Base-by-base conservation (phyloP, 306 rosid genomes). In the Cotoneaster glaucophyllus region DNA sequence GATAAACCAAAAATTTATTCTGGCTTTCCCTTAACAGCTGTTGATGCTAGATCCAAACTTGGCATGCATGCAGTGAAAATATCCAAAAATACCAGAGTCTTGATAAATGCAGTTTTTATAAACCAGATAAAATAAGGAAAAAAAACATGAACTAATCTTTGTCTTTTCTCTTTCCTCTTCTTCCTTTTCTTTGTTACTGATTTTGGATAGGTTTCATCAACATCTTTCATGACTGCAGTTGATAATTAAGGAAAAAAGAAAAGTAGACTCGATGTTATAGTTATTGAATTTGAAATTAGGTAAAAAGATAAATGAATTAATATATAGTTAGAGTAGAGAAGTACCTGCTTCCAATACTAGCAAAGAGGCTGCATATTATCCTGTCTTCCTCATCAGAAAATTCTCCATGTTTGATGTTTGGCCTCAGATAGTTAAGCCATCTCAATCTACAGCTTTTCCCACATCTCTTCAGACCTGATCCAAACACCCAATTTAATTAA, bases 401-500 rank as follows among this genome's bases (percentile, higher is more conserved):
- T 29, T 93, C 96, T 11, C 98, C 98, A 64, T 91, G 98, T 83
- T 91, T 93, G 76, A 93, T 91, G 86, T 93, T 90, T 8, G 98
- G 98, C 73, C 98, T 89, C 0, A 93, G 87, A 87, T 93, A 93
- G 92, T 93, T 93, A 17, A 93, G 91, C 98, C 98, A 93, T 77
- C 98, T 93, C 82, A 93, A 76, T 83, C 98, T 88, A 78, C 98
- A 93, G 79, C 98, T 93, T 79, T 93, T 93, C 70, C 98, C 98
- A 70, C 98, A 93, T 77, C 98, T 87, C 88, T 79, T 93, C 69
- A 93, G 82, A 44, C 96, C 98, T 95, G 85, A 76, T 70, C 63
- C 79, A 78, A n/a, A 39, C 65, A 74, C 29, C 34, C 68, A 37
- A 37, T 26, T 57, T 21, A 48, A 9, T 31, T 2, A 58, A 45